Evolutionary conservation across 176 grass and related monocot species (phyloP).

Genomic region (Panicum miliaceum): DNA sequence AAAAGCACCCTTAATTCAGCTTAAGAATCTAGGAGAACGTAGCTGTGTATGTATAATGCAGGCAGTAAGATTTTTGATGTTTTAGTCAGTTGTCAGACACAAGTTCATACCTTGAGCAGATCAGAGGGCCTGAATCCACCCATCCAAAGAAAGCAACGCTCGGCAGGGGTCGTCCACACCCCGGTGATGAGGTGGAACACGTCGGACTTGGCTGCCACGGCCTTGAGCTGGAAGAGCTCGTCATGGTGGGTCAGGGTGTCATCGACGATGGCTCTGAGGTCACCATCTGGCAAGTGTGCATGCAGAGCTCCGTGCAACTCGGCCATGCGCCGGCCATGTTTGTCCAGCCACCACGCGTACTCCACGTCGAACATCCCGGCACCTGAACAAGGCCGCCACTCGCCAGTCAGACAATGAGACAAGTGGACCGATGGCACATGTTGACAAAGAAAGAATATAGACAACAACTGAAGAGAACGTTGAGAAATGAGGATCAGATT

Average conservation of each 20-base stretch:
- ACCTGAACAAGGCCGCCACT: background rate
- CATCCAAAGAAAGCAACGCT: slow-evolving; percentile 94
- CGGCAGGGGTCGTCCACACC: slow-evolving; percentile 64
- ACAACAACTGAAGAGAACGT: background rate
- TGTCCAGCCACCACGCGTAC: slow-evolving; percentile 70
- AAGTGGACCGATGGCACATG: background rate
- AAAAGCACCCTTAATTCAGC: background rate
- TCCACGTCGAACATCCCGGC: slow-evolving; percentile 72
- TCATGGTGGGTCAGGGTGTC: slow-evolving; percentile 64
- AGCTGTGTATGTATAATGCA: background rate
- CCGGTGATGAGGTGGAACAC: slow-evolving; percentile 90
- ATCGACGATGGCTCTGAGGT: slow-evolving; percentile 71
- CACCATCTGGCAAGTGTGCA: slow-evolving; percentile 55
- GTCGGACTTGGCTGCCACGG: slow-evolving; percentile 49
- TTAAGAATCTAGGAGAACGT: background rate
- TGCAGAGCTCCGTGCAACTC: slow-evolving; percentile 67
- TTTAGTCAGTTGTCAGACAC: slow-evolving; percentile 21
- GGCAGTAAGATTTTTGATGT: background rate
- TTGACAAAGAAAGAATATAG: background rate
- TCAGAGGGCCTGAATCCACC: slow-evolving; percentile 86
- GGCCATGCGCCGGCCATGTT: slow-evolving; percentile 53
- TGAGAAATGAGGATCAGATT: background rate
- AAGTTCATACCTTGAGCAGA: slow-evolving; percentile 70
- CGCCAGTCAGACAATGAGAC: background rate
- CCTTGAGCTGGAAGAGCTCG: slow-evolving; percentile 73